A percentile compares a stretch with the other conserved stretches of the same genome.
Evolutionary conservation across 805 yeast genomes (phyloP).

Genomic region (Pichia manshurica): DNA sequence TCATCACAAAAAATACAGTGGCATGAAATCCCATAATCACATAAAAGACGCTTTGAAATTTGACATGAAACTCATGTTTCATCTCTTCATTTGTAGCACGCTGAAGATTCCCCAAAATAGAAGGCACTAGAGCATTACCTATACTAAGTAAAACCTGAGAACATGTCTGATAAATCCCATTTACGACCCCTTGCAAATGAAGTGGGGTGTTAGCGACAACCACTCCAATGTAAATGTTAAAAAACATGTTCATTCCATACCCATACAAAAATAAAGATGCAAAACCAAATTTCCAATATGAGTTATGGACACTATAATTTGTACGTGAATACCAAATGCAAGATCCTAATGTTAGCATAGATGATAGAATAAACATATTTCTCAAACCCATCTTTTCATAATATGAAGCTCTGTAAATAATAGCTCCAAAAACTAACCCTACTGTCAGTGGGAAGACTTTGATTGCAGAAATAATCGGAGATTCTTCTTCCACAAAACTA

Average conservation of each 20-base stretch:
- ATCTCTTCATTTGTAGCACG: not conserved
- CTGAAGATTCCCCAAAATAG: constrained; percentile 13
- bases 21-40: constrained; percentile 10
- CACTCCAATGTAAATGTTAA: constrained; percentile 31
- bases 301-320: constrained; percentile 14
- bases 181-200: constrained; percentile 19
- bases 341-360: constrained; percentile 12
- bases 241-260: constrained; percentile 26
- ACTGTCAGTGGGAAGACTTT: constrained; percentile 32
- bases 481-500: constrained; percentile 27
- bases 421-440: constrained; percentile 28
- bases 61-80: constrained; percentile 6
- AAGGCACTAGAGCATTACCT: constrained; percentile 17
- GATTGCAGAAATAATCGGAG: constrained; percentile 33
- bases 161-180: constrained; percentile 17
- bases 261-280: constrained; percentile 21
- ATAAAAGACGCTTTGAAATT: constrained; percentile 6
- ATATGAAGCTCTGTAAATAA: constrained; percentile 15
- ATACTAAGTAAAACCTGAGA: constrained; percentile 16
- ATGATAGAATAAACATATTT: constrained; percentile 15
- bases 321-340: constrained; percentile 20
- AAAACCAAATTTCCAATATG: constrained; percentile 26
- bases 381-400: constrained; percentile 21
- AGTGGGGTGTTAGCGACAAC: constrained; percentile 22
- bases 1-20: not conserved